A percentile compares a stretch with the other conserved stretches of the same genome.
Evolutionary conservation across 2,329 filamentous ascomycete species (phyloP).

Genomic region (Didymella segeticola): DNA sequence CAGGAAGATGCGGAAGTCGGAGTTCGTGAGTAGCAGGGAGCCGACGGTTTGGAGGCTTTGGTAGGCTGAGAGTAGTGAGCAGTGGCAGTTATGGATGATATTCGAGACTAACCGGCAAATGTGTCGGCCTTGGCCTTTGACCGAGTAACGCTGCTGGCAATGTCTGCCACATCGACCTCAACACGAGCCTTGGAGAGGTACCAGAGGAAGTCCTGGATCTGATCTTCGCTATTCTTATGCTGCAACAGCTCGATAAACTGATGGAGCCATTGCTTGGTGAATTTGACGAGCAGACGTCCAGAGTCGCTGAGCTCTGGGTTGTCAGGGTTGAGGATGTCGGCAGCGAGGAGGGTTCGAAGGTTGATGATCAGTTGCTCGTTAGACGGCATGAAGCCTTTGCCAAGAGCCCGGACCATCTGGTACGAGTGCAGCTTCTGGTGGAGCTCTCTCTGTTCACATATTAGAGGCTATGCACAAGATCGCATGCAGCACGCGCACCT

Average conservation of each 20-base stretch:
- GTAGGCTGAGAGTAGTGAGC: conserved; percentile 64
- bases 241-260: conserved; percentile 82
- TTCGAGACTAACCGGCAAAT: conserved; percentile 64
- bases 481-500: conserved; percentile 15
- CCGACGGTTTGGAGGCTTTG: conserved; percentile 83
- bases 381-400: conserved; percentile 88
- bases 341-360: conserved; percentile 77
- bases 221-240: conserved; percentile 82
- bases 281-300: conserved; percentile 75
- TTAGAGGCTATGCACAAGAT: background rate
- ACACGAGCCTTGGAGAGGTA: conserved; percentile 77
- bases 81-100: background rate
- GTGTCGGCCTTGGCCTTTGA: conserved; percentile 74
- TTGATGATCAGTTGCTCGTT: conserved; percentile 84
- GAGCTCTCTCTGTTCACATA: conserved; percentile 67
- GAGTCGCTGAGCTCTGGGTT: conserved; percentile 78
- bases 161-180: conserved; percentile 69
- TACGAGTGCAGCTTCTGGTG: conserved; percentile 93
- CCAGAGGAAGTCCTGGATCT: conserved; percentile 93
- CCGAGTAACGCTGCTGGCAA: conserved; percentile 66
- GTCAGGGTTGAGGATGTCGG: conserved; percentile 78
- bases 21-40: conserved; percentile 84
- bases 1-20: conserved; percentile 86
- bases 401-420: conserved; percentile 84
- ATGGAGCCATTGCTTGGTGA: conserved; percentile 74